These are phyloP conservation scores for Oryza officinalis DNA, from an alignment of 176 grass and related monocot genomes.

Conservation along the genomic window DNA sequence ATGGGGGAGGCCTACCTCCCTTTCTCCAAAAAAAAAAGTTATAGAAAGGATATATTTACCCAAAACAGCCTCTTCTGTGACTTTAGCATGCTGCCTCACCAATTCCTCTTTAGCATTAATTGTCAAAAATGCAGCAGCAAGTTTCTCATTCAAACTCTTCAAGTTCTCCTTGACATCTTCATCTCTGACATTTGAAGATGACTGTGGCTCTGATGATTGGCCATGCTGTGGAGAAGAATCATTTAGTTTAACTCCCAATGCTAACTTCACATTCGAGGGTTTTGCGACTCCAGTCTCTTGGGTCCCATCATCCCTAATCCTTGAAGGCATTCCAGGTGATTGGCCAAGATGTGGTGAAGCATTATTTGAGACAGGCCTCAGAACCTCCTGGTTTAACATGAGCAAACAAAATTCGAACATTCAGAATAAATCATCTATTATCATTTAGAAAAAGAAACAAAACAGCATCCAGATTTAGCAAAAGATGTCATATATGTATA, in stretches of 20 bases:
- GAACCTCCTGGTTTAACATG: slow-evolving; percentile 38
- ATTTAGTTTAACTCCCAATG: slow-evolving; percentile 28
- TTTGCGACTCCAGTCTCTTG: slow-evolving; percentile 41
- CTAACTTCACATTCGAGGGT: slow-evolving; percentile 42
- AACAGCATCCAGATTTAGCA: slow-evolving; percentile 19
- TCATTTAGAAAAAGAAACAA: not conserved
- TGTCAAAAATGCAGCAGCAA: slow-evolving; percentile 72
- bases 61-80: slow-evolving; percentile 96
- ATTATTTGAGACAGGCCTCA: slow-evolving; percentile 41
- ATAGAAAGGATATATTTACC: slow-evolving; percentile 46
- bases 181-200: slow-evolving; percentile 54
- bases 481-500: slow-evolving; percentile 14
- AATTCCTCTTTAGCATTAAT: slow-evolving; percentile 91
- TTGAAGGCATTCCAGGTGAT: slow-evolving; percentile 43
- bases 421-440: not conserved
- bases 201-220: slow-evolving; percentile 23
- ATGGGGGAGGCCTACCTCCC: no score
- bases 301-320: slow-evolving; percentile 46
- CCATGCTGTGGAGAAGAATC: slow-evolving; percentile 34
- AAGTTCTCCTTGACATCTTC: slow-evolving; percentile 52
- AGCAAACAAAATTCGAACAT: slow-evolving; percentile 27
- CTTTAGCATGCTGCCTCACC: slow-evolving; percentile 92
- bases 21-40: not conserved
- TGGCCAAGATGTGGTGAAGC: slow-evolving; percentile 40
- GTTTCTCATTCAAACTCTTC: slow-evolving; percentile 77